Evolutionary conservation across 169 alveolate genomes (phyloP).

Genomic region (Amoebophrya sp.): DNA sequence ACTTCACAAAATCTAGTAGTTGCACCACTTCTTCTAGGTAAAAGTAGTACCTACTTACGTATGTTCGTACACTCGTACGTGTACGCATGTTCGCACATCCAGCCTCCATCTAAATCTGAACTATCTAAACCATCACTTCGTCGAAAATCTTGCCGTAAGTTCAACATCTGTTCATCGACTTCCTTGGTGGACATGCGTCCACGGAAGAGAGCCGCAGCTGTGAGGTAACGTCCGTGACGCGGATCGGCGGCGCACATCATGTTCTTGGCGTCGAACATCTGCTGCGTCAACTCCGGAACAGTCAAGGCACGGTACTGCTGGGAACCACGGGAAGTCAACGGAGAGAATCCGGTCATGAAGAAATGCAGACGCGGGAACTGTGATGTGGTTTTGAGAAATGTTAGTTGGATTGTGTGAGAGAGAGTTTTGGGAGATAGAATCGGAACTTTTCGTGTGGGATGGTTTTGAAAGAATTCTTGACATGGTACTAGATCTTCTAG

Average conservation of each 20-base stretch:
- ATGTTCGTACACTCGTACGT: too few species aligned
- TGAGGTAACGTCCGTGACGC: constrained; percentile 93
- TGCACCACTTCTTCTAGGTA: too few species aligned
- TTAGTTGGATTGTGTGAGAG: constrained; percentile 85
- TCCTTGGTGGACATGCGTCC: constrained; percentile 97
- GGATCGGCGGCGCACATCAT: constrained; percentile 98
- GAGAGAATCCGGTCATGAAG: constrained; percentile 97
- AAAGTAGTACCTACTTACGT: too few species aligned
- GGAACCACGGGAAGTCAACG: constrained; percentile 93
- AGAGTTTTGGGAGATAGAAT: constrained; percentile 90
- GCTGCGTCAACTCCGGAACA: constrained; percentile 96
- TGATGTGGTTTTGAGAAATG: constrained; percentile 85
- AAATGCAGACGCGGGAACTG: constrained; percentile 96
- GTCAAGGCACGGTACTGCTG: constrained; percentile 97
- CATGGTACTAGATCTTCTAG: constrained; percentile 93
- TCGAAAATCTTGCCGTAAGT: constrained; percentile 91
- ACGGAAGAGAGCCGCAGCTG: constrained; percentile 61
- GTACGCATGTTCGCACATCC: too few species aligned
- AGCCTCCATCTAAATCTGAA: too few species aligned
- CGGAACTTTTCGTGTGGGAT: constrained; percentile 90
- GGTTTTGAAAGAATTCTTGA: constrained; percentile 90
- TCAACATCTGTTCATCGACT: constrained; percentile 96
- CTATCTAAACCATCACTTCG: too few species aligned
- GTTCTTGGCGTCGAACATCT: constrained; percentile 96
- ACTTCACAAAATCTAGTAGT: too few species aligned